These are phyloP conservation scores for Brettanomyces naardenensis DNA, from an alignment of 805 yeast genomes.

Conservation along the genomic window DNA sequence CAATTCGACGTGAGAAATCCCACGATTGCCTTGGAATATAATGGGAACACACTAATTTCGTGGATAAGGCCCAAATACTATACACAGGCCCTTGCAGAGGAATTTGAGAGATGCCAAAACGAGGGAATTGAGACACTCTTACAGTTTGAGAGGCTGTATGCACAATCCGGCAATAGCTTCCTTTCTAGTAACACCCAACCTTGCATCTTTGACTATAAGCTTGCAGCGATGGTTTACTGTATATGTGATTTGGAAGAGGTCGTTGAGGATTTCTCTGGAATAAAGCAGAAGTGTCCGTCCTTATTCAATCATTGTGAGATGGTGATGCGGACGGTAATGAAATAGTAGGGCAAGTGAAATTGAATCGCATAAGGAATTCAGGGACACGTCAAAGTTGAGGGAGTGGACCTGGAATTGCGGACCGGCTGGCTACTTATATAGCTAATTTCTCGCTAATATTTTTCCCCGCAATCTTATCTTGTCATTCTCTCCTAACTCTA, in stretches of 20 bases:
- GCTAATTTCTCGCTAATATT: too few species aligned
- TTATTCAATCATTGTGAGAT: background rate
- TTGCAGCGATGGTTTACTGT: slow-evolving; percentile 17
- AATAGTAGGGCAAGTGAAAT: background rate
- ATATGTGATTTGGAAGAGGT: background rate
- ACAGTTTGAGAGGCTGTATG: slow-evolving; percentile 6
- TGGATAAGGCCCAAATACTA: slow-evolving; percentile 4
- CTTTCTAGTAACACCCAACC: slow-evolving; percentile 11
- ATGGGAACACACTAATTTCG: slow-evolving; percentile 1
- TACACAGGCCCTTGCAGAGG: slow-evolving; percentile 7
- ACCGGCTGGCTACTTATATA: too few species aligned
- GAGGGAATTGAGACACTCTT: slow-evolving; percentile 12
- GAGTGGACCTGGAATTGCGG: too few species aligned
- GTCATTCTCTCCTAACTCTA: too few species aligned
- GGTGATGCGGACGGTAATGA: slow-evolving; percentile 1
- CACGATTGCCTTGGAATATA: background rate
- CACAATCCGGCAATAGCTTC: slow-evolving; percentile 2
- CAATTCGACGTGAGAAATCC: slow-evolving; percentile 6
- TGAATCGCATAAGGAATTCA: background rate
- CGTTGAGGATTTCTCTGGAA: background rate
- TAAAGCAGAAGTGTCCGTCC: background rate
- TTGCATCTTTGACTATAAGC: slow-evolving; percentile 16
- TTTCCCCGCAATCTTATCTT: background rate
- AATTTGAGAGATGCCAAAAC: slow-evolving; percentile 8
- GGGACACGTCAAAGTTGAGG: too few species aligned